Conservation (phyloP, 108 stramenopile genomes). For the Skeletonema tropicum region DNA sequence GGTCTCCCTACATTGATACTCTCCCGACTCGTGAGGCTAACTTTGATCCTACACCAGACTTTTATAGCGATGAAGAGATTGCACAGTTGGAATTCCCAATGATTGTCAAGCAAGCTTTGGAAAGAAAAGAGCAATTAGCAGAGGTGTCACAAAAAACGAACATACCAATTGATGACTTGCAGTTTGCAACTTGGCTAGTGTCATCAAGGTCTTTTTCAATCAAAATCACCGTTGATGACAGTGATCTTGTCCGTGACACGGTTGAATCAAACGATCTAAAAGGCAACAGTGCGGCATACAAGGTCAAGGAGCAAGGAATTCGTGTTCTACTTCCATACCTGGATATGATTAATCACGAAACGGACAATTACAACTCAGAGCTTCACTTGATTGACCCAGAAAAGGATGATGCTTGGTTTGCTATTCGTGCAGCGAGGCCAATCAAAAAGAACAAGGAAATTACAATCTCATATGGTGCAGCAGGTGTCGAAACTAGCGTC, state of each 20-base stretch:
- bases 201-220: slow-evolving; percentile 58
- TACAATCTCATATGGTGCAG: slow-evolving; percentile 58
- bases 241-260: slow-evolving; percentile 36
- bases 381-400: slow-evolving; percentile 74
- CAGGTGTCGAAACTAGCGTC: slow-evolving; percentile 60
- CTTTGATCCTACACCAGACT: slow-evolving; percentile 72
- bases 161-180: slow-evolving; percentile 58
- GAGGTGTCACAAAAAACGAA: slow-evolving; percentile 41
- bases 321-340: slow-evolving; percentile 68
- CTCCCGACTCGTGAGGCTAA: slow-evolving; percentile 16
- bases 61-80: slow-evolving; percentile 62
- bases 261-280: slow-evolving; percentile 36
- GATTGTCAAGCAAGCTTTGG: slow-evolving; percentile 42
- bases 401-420: slow-evolving; percentile 80
- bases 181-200: slow-evolving; percentile 69
- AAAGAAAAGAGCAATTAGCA: slow-evolving; percentile 44
- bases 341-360: slow-evolving; percentile 72
- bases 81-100: slow-evolving; percentile 66
- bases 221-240: slow-evolving; percentile 55
- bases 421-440: slow-evolving; percentile 60
- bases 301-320: slow-evolving; percentile 36
- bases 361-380: slow-evolving; percentile 60
- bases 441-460: slow-evolving; percentile 70
- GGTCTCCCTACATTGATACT: slow-evolving; percentile 21
- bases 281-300: not conserved